Base-by-base conservation (phyloP, 495 filamentous ascomycete species). In the Xylaria cubensis region DNA sequence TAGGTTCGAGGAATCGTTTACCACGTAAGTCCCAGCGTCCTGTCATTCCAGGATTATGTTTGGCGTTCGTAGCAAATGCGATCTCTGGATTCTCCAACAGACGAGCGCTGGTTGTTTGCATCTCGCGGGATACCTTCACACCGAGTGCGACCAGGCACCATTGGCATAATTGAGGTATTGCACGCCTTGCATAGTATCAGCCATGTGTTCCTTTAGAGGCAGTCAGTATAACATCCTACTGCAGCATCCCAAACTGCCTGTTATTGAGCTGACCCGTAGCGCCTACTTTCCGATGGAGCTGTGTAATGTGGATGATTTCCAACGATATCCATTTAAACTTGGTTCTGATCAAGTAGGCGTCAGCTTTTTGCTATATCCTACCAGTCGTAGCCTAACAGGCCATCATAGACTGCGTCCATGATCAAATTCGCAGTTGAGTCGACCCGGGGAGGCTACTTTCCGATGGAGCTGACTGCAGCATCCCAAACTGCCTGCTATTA, bases 11-110 rank as follows among this genome's bases (percentile, higher is more conserved):
- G 76, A 98, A 98, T 70, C 91, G 92, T 77, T 90, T 91, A 41
- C 90, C 90, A 19, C 92, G 89, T 29, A 98, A 86, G 79, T 96
- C 92, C 96, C 96, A 99, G 13, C 92, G 90, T 29, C 95, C 96
- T 24, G 78, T 78, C 12, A 78, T 84, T 1, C 83, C 81, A 0
- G 92, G 92, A 70, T 89, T 87, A 44, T 81, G 70, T 39, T 84
- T 86, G 21, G 80, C 75, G 39, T 84, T 83, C n/a, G 7, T 41
- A 3, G 77, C 85, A 74, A 94, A 97, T 46, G 86, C 75, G 17
- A 98, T 84, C 69, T 91, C 85, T 0, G 96, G 95, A 36, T 87
- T 86, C 7, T 85, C 84, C 4, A 99, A 84, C 3, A 97, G 74
- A n/a, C 90, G 89, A 29, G 91, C 94, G 41, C 92, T 85, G 6